Percentiles rank a stretch among this genome's conserved stretches.
Conservation (phyloP, 208 protist genomes). For the Acanthamoeba castellanii region DNA sequence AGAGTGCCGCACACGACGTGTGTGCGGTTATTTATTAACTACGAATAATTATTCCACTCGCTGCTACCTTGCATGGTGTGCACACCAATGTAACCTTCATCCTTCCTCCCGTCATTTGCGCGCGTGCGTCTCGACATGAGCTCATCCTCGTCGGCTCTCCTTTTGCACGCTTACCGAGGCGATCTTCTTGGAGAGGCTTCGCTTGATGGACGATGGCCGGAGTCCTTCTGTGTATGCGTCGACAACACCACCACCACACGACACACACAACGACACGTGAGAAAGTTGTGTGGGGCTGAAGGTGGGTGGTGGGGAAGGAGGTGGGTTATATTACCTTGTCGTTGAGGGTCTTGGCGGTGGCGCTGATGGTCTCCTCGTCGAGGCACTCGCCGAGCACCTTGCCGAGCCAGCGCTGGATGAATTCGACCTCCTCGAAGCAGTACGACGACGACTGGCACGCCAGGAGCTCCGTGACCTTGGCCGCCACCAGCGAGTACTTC, state of each 20-base stretch:
- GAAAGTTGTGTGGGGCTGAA: too few species aligned
- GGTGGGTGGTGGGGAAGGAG: not conserved
- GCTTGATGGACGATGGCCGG: constrained; percentile 47
- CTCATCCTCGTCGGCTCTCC: constrained; percentile 1
- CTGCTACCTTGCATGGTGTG: too few species aligned
- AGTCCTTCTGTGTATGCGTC: not conserved
- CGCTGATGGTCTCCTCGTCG: not conserved
- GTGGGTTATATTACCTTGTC: constrained; percentile 5
- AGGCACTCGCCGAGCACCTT: not conserved
- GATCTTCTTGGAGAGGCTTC: constrained; percentile 40
- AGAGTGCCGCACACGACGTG: too few species aligned
- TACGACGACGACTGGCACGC: constrained; percentile 29
- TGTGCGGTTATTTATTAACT: too few species aligned
- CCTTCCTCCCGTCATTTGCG: too few species aligned
- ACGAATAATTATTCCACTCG: too few species aligned
- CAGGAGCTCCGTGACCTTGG: constrained; percentile 22
- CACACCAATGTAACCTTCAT: too few species aligned
- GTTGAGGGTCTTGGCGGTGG: not conserved
- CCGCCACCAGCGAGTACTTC: constrained; percentile 33
- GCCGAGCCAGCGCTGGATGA: constrained; percentile 52
- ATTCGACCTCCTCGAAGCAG: constrained; percentile 62
- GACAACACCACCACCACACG: too few species aligned
- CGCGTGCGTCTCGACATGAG: too few species aligned
- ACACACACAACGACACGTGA: too few species aligned
- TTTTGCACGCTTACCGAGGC: not conserved